A percentile compares a stretch with the other conserved stretches of the same genome.
These are phyloP conservation scores for Rosa rugosa DNA, from an alignment of 306 rosid genomes.

Conservation along the genomic window DNA sequence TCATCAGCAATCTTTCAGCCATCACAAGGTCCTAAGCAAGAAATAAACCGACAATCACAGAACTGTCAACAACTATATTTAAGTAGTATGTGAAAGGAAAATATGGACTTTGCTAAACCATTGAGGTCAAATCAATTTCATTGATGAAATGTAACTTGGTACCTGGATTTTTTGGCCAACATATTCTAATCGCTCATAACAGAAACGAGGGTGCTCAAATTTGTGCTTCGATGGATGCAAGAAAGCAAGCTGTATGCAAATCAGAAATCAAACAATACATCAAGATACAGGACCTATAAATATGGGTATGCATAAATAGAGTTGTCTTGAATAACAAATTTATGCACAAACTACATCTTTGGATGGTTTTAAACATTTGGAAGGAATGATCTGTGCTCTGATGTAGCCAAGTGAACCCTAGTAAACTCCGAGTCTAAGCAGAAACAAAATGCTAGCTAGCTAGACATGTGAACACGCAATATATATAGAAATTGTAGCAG, in stretches of 20 bases:
- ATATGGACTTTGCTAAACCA: not conserved
- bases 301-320: conserved; percentile 5
- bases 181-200: conserved; percentile 88
- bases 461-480: not conserved
- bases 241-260: conserved; percentile 72
- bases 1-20: conserved; percentile 96
- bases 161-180: conserved; percentile 97
- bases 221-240: conserved; percentile 93
- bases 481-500: not conserved
- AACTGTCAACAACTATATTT: conserved; percentile 6
- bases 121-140: conserved; percentile 11
- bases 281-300: conserved; percentile 14
- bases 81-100: conserved; percentile 3
- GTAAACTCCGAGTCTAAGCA: not conserved
- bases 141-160: conserved; percentile 22
- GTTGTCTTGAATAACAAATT: not conserved
- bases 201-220: conserved; percentile 94
- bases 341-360: not conserved
- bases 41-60: conserved; percentile 6
- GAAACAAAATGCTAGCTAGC: not conserved
- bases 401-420: not conserved
- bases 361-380: conserved; percentile 2
- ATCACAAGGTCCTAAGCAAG: conserved; percentile 73
- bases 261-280: conserved; percentile 22
- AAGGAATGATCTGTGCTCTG: not conserved